These are phyloP conservation scores for Zarea fungicola DNA, from an alignment of 2,329 filamentous ascomycete species.

Conservation along the genomic window DNA sequence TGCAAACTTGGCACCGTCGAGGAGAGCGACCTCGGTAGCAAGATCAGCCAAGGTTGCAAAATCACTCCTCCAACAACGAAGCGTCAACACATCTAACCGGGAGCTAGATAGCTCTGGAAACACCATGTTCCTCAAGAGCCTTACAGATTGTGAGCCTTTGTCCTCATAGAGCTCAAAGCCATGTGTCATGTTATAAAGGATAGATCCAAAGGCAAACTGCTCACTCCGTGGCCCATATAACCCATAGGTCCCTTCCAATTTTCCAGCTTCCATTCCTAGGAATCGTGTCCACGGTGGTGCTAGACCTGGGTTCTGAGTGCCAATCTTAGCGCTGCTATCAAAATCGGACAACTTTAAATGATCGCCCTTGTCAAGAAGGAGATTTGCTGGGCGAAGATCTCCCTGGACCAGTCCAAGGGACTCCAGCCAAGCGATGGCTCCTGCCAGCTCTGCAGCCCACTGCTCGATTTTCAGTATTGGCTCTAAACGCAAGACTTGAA, in stretches of 20 bases:
- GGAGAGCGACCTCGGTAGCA: background rate
- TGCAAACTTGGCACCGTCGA: background rate
- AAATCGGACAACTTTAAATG: conserved; percentile 2
- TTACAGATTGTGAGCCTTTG: background rate
- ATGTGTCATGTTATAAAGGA: conserved; percentile 5
- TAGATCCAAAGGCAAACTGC: conserved; percentile 9
- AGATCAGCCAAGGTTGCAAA: conserved; percentile 9
- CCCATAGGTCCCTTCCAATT: too few relatives aligned
- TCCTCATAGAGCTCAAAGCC: conserved; percentile 11
- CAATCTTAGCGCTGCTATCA: conserved; percentile 6
- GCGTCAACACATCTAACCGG: conserved; percentile 1
- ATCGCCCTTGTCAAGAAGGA: conserved; percentile 2
- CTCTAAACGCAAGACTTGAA: conserved; percentile 1
- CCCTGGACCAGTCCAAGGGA: conserved; percentile 1
- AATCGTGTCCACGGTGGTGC: background rate
- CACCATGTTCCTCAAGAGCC: background rate
- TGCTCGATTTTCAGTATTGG: conserved; percentile 5
- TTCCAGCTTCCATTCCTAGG: too few relatives aligned
- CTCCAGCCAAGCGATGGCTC: conserved; percentile 12
- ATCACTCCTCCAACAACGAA: conserved; percentile 3
- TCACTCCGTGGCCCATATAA: background rate
- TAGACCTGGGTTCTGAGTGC: background rate
- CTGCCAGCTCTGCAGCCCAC: conserved; percentile 12
- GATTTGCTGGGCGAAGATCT: conserved; percentile 1
- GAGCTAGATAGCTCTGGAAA: conserved; percentile 4